Percentiles rank a stretch among this genome's conserved stretches.
phyloP scores from a whole-genome alignment of 371 early-diverging fungal genomes.

The Massospora cicadina region DNA sequence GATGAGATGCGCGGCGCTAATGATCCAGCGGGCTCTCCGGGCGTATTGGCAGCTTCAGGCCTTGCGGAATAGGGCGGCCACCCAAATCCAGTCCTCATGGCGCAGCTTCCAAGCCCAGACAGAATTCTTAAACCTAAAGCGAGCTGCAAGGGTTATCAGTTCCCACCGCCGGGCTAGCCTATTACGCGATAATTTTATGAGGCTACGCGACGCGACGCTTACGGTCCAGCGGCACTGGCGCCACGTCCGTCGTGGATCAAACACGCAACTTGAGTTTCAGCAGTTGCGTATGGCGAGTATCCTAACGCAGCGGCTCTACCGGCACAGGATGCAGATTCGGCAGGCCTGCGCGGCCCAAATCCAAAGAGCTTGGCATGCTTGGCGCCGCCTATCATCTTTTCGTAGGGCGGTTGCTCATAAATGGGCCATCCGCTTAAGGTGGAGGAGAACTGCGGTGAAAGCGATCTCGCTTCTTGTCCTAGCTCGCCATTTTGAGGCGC shows the following conservation, averaged over 20 bases:
- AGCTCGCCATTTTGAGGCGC: not conserved
- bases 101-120: not conserved
- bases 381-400: not conserved
- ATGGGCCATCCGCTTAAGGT: not conserved
- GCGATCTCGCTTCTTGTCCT: not conserved
- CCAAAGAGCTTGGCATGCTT: not conserved
- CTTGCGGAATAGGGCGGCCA: not conserved
- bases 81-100: not conserved
- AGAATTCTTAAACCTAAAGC: not conserved
- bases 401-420: not conserved
- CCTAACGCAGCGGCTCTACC: not conserved
- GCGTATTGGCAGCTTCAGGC: constrained; percentile 13
- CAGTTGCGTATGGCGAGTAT: not conserved
- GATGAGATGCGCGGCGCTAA: constrained; percentile 12
- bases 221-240: not conserved
- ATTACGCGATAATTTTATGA: not conserved
- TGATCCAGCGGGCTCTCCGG: constrained; percentile 14
- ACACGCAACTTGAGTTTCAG: not conserved
- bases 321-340: not conserved
- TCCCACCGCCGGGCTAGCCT: constrained; percentile 1
- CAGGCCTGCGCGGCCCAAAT: not conserved
- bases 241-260: not conserved
- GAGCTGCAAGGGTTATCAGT: not conserved
- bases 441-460: not conserved
- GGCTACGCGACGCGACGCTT: not conserved